phyloP scores from a whole-genome alignment of 306 rosid genomes.

The Luffa aegyptiaca region DNA sequence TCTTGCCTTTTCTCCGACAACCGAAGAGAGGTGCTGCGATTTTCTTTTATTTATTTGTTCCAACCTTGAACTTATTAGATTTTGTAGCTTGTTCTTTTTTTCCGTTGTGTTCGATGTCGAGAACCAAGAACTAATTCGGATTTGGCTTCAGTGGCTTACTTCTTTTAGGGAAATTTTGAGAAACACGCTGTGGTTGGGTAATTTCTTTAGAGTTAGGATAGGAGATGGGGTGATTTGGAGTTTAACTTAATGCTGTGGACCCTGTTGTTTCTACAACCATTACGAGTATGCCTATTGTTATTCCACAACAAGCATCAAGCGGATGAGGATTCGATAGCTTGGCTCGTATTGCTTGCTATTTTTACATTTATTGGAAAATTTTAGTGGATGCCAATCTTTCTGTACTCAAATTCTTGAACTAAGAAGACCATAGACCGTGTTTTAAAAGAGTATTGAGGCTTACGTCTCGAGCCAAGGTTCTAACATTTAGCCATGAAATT shows the following conservation, averaged over 20 bases:
- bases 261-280: not conserved
- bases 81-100: not conserved
- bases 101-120: not conserved
- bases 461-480: no score
- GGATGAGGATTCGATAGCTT: not conserved
- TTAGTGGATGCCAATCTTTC: not conserved
- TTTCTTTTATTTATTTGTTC: not conserved
- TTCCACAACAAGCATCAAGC: not conserved
- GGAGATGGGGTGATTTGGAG: not conserved
- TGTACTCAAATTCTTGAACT: not conserved
- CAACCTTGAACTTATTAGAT: not conserved
- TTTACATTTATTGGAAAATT: not conserved
- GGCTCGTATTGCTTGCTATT: not conserved
- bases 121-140: not conserved
- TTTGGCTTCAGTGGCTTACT: not conserved
- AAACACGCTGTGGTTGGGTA: not conserved
- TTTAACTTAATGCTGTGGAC: not conserved
- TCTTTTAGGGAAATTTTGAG: not conserved
- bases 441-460: no score
- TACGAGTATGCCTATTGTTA: not conserved
- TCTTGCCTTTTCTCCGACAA: conserved; percentile 66
- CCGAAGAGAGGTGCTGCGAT: conserved; percentile 41
- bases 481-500: no score
- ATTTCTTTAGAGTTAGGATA: not conserved
- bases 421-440: not conserved